Evolutionary conservation across 257 asterid genomes (phyloP), one percentile per base, ranked within the genome.

Genomic region (Echium plantagineum): DNA sequence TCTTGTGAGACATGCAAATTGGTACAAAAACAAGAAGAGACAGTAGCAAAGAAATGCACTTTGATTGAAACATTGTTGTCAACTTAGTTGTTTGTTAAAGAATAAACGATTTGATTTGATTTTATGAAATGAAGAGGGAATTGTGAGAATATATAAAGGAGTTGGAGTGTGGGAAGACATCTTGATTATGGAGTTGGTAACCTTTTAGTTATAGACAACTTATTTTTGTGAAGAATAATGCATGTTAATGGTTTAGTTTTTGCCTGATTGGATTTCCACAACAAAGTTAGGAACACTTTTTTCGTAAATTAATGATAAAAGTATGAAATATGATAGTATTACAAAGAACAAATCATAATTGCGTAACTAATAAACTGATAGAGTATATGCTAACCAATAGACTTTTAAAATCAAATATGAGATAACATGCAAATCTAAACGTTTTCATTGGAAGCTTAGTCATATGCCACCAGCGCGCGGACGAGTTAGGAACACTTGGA

Each of bases 101-200:
- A 52, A 24, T 19, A 28, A 32, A 12, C 13, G 26, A 48, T 42
- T 71, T 73, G 85, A 6, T 68, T 20, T 71, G 77, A 69, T 71
- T 74, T n/a, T n/a, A n/a, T n/a, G 57, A 64, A 66, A 52, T 61
- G 21, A 63, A 70, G 70, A 74, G 47, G 68, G 52, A 13, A 42
- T 13, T 42, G 20, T 24, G 38, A 16, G 46, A 61, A 70, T 84
- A 76, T 84, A 83, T 82, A 78, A 67, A 65, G 71, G 48, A 17
- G 9, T 65, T n/a, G 5, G 30, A 42, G 48, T n/a, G 31, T 4
- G 22, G 28, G 42, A 58, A 59, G 58, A 28, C 18, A 31, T 66
- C 16, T 42, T 42, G 60, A 56, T 35, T 52, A 21, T 77, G 85
- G 86, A 85, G 80, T 78, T 69, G 95, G 88, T 85, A 63, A 71